Base-by-base conservation (phyloP, 2,329 filamentous ascomycete genomes). In the Aureobasidium sp. region DNA sequence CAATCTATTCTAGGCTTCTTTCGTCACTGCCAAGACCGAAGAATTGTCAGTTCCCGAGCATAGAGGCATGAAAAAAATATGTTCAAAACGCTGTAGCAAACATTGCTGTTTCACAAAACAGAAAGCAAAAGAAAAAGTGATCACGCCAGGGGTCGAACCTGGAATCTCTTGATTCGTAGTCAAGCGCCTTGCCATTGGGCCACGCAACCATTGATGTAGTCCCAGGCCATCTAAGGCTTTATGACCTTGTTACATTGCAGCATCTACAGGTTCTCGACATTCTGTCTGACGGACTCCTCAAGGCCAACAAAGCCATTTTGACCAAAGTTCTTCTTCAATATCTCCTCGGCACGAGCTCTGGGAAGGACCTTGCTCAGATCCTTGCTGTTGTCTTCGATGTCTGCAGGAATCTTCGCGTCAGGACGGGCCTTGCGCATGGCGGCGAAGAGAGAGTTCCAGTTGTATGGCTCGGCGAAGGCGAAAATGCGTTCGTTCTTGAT, bases 111-210 rank as follows among this genome's bases (percentile, higher is more conserved):
- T 3, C 4, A 32, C 7, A 20, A 17, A 13, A 8, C 13, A 2
- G 3, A 24, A 37, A 52, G 50, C 34, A 39, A 52, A 52, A 52
- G 20, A 53, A 37, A 24, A 52, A 26, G 0, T 63, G 62, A 63
- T 32, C 62, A 53, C 56, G 62, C 37, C 62, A 63, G 62, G 62
- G 56, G 39, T 63, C 62, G 62, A 63, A 63, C 62, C 62, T 63
- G 62, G 37, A 63, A 63, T 63, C 62, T 63, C 62, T 59, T 63
- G 62, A 63, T 63, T 79, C 78, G 78, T 80, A 81, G 79, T 81
- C 79, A 81, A 80, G 77, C 78, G 78, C 79, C 79, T 81, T 81
- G 78, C 79, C 79, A 81, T 81, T 81, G 78, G 79, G 79, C 79
- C 79, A 81, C 70, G 66, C 66, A 62, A 48, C 63, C 63, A 64